phyloP scores from a whole-genome alignment of 306 rosid genomes.

The Begonia fuchsioides region DNA sequence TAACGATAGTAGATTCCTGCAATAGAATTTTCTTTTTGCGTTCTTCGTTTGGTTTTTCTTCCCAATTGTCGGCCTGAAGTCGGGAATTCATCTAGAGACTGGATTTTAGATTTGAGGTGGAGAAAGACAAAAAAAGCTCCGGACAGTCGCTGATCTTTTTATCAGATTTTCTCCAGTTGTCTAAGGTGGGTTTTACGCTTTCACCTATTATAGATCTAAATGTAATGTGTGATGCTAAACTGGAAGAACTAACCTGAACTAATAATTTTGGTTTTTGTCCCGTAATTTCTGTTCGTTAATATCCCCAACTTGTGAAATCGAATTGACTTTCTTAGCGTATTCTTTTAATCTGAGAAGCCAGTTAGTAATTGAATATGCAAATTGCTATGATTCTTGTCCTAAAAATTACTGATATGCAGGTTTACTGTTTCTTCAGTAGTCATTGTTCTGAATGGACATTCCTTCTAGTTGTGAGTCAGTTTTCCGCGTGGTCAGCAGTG shows the following conservation, averaged over 20 bases:
- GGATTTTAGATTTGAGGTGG: conserved; percentile 7
- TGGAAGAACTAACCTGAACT: too few species aligned
- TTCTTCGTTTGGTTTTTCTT: too few species aligned
- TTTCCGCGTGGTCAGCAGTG: neutral
- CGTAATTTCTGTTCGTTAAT: too few species aligned
- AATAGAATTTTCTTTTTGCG: conserved; percentile 4
- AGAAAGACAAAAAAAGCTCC: neutral
- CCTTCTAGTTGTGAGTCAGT: conserved; percentile 19
- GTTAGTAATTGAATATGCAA: too few species aligned
- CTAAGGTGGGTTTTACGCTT: neutral
- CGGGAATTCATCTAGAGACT: conserved; percentile 5
- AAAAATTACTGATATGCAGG: neutral
- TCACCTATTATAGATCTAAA: too few species aligned
- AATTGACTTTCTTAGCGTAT: too few species aligned
- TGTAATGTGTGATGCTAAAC: too few species aligned
- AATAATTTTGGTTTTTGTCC: too few species aligned
- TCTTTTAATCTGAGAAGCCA: too few species aligned
- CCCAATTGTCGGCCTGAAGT: conserved; percentile 10
- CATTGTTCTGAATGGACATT: conserved; percentile 36
- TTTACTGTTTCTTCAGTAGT: conserved; percentile 2
- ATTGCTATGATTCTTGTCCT: too few species aligned
- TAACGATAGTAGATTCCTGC: conserved; percentile 21
- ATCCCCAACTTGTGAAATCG: too few species aligned
- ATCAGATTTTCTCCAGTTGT: neutral
- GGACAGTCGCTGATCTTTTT: neutral